These are phyloP conservation scores for Athelia sp. DNA, from an alignment of 1,284 basidiomycete species.

Conservation along the genomic window DNA sequence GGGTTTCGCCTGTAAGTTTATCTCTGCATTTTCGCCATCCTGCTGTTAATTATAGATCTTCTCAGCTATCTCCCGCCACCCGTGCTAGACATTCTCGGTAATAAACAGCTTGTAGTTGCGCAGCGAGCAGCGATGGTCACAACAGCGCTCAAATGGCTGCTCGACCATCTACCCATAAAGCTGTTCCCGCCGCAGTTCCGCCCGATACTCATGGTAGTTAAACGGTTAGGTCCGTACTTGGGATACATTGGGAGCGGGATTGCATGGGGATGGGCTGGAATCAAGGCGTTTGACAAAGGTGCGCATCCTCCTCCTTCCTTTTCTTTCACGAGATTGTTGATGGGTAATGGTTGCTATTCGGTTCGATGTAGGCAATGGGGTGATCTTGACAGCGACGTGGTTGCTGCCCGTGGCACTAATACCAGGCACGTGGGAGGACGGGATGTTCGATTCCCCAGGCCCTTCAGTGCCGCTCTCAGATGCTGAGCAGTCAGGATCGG, in stretches of 20 bases:
- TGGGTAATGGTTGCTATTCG: background rate
- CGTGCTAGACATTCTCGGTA: constrained; percentile 58
- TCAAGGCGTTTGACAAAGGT: constrained; percentile 72
- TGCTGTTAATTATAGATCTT: background rate
- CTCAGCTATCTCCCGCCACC: constrained; percentile 60
- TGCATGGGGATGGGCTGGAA: constrained; percentile 73
- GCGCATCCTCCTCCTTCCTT: constrained; percentile 5
- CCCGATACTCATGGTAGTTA: constrained; percentile 50
- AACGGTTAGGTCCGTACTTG: constrained; percentile 60
- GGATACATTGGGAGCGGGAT: constrained; percentile 75
- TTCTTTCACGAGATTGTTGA: no score
- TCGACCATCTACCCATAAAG: constrained; percentile 56
- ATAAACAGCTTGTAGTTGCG: constrained; percentile 57
- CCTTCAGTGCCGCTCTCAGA: background rate
- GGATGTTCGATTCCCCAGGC: constrained; percentile 4
- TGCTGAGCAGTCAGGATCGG: background rate
- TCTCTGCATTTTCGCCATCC: constrained; percentile 1
- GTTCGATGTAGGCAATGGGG: constrained; percentile 48
- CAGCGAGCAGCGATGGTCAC: constrained; percentile 72
- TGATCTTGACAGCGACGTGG: constrained; percentile 74
- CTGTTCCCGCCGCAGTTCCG: constrained; percentile 57
- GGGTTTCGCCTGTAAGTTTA: constrained; percentile 69
- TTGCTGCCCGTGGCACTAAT: constrained; percentile 68
- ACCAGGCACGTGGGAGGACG: constrained; percentile 56
- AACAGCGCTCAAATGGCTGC: constrained; percentile 63